These are phyloP conservation scores for Theobroma cacao DNA, from an alignment of 345 rosid genomes.

Conservation along the genomic window DNA sequence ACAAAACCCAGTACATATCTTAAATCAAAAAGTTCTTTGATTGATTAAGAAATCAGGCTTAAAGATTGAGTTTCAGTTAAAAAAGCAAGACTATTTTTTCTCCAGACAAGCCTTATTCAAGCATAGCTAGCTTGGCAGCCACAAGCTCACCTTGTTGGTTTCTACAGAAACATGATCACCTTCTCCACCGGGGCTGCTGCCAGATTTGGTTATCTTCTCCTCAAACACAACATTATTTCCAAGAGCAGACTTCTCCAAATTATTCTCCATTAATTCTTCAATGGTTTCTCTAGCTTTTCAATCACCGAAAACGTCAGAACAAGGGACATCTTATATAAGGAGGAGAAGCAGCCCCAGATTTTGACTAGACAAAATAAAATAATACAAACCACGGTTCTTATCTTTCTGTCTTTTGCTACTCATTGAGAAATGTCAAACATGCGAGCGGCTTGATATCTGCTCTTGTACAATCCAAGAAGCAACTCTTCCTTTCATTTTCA, in stretches of 20 bases:
- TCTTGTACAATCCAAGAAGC: constrained; percentile 2
- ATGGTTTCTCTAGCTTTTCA: neutral
- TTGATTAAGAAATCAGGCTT: neutral
- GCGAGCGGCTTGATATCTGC: neutral
- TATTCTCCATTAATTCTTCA: neutral
- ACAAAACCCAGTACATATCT: neutral
- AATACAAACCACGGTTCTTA: neutral
- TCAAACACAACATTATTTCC: neutral
- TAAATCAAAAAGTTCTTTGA: neutral
- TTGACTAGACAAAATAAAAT: neutral
- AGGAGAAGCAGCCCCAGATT: neutral
- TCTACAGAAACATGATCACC: neutral
- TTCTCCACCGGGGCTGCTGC: neutral
- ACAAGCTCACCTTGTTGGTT: constrained; percentile 3
- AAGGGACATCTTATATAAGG: neutral
- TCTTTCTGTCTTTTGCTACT: neutral
- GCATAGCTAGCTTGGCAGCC: no score
- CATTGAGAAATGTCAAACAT: constrained; percentile 3
- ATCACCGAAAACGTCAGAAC: neutral
- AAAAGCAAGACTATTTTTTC: no score
- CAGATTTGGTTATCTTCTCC: constrained; percentile 1
- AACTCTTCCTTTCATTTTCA: neutral
- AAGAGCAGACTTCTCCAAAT: constrained; percentile 1
- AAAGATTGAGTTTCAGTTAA: no score
- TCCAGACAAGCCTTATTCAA: no score